A percentile compares a stretch with the other conserved stretches of the same genome.
phyloP scores from a whole-genome alignment of 2,329 filamentous ascomycete genomes.

The Pseudogymnoascus sp. region DNA sequence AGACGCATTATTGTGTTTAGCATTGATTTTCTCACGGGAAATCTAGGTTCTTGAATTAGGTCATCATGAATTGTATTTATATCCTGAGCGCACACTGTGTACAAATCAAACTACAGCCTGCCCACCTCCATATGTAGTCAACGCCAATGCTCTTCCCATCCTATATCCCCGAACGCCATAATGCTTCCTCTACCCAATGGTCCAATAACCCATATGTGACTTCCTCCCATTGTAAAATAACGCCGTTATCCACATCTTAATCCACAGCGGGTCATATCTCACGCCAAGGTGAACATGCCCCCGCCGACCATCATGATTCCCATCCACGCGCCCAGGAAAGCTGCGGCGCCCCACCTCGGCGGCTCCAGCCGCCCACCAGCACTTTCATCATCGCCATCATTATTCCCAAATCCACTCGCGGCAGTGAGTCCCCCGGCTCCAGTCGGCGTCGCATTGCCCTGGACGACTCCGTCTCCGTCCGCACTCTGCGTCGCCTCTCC shows the following conservation, averaged over 20 bases:
- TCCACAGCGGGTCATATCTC: slow-evolving; percentile 1
- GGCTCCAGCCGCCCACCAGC: background rate
- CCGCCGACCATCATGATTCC: slow-evolving; percentile 29
- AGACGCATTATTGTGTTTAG: background rate
- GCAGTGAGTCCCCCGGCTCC: background rate
- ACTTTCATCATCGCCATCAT: background rate
- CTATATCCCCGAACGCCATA: background rate
- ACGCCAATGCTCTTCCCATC: background rate
- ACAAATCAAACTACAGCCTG: background rate
- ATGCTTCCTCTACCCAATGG: background rate
- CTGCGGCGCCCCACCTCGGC: background rate
- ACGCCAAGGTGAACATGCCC: slow-evolving; percentile 26
- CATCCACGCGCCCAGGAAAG: slow-evolving; percentile 27
- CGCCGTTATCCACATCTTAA: slow-evolving; percentile 15
- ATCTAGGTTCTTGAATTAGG: background rate
- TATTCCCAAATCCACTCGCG: background rate
- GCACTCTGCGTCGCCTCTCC: slow-evolving; percentile 1
- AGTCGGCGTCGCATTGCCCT: background rate
- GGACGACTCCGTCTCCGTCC: background rate
- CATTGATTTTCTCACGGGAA: background rate
- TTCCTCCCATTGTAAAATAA: background rate
- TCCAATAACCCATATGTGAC: background rate
- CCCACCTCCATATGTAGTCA: background rate
- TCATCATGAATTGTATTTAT: background rate
- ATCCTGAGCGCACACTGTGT: background rate